A percentile compares a stretch with the other conserved stretches of the same genome.
Conservation (phyloP, 192 early-diverging fungal species). For the Diversispora eburnea region DNA sequence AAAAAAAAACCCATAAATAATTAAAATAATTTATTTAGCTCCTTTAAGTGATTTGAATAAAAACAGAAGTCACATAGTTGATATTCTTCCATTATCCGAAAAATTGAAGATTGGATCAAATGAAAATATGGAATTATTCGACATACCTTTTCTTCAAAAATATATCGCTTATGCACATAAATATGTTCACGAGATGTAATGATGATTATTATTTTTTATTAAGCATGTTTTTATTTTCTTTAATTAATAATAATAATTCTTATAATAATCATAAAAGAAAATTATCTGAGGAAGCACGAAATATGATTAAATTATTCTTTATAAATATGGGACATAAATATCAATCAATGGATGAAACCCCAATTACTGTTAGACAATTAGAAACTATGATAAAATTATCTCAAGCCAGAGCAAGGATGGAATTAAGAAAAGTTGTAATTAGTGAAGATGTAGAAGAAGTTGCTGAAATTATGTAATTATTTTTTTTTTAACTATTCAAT, state of each 20-base stretch:
- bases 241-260: neutral
- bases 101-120: constrained; percentile 45
- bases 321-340: constrained; percentile 60
- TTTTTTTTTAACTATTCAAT: constrained; percentile 45
- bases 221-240: neutral
- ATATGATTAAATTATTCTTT: constrained; percentile 68
- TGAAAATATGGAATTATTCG: constrained; percentile 59
- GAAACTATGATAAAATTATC: constrained; percentile 75
- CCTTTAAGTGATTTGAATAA: neutral
- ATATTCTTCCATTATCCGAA: constrained; percentile 27
- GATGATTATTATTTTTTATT: constrained; percentile 1
- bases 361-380: constrained; percentile 79
- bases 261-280: neutral
- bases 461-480: constrained; percentile 74
- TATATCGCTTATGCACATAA: constrained; percentile 86
- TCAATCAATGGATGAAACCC: constrained; percentile 62
- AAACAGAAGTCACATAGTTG: constrained; percentile 12
- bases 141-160: constrained; percentile 65
- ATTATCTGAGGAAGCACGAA: constrained; percentile 56
- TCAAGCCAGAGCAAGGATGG: constrained; percentile 73
- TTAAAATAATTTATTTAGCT: neutral
- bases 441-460: constrained; percentile 71
- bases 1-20: neutral
- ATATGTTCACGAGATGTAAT: constrained; percentile 61
- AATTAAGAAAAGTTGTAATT: constrained; percentile 71